phyloP scores from a whole-genome alignment of 2,329 filamentous ascomycete species.

The Calonectria fujianensis region DNA sequence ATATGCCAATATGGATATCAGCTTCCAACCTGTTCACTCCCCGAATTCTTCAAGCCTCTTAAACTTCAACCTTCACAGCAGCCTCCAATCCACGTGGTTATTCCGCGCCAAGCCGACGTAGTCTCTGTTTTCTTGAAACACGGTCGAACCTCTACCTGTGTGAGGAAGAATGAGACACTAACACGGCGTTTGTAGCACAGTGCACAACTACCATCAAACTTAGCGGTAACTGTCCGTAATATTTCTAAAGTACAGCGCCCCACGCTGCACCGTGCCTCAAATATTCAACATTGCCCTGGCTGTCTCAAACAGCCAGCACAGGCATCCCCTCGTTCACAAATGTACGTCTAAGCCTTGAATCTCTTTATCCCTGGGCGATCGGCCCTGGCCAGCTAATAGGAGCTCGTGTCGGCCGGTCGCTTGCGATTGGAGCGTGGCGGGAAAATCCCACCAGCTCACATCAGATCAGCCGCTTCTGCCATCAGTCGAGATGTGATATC shows the following conservation, averaged over 20 bases:
- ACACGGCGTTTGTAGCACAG: constrained; percentile 34
- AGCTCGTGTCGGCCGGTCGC: not conserved
- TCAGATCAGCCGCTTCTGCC: not conserved
- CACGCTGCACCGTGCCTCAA: constrained; percentile 21
- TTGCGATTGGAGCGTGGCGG: not conserved
- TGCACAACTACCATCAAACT: constrained; percentile 36
- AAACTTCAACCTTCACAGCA: not conserved
- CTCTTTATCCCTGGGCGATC: constrained; percentile 4
- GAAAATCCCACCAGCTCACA: constrained; percentile 2
- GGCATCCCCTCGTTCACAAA: constrained; percentile 7
- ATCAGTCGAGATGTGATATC: constrained; percentile 8
- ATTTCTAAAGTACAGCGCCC: constrained; percentile 7
- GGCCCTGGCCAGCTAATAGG: not conserved
- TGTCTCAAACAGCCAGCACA: constrained; percentile 24
- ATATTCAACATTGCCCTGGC: constrained; percentile 22
- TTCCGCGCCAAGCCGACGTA: constrained; percentile 12
- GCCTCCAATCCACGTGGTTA: constrained; percentile 32
- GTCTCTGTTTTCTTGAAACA: constrained; percentile 24
- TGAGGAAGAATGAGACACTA: constrained; percentile 30
- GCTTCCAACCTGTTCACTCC: not conserved
- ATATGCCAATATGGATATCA: not conserved
- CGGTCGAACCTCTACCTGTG: constrained; percentile 9
- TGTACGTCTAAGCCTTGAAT: constrained; percentile 11
- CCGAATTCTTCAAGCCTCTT: not conserved
- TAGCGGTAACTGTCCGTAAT: constrained; percentile 18